These are phyloP conservation scores for Sarocladiaceae sp. DNA, from an alignment of 2,329 filamentous ascomycete species.

Conservation along the genomic window DNA sequence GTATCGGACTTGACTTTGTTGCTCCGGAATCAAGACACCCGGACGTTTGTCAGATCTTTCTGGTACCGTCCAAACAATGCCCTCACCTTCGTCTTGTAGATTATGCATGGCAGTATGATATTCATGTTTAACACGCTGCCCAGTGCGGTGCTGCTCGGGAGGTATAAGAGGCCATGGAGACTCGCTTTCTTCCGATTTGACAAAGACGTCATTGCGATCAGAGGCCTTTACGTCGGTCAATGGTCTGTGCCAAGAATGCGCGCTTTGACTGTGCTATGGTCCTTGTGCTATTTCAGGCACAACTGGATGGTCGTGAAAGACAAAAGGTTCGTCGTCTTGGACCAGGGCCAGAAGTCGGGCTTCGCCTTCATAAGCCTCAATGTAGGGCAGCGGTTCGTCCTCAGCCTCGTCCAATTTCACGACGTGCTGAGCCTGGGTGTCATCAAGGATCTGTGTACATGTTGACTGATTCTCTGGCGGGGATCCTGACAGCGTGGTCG, in stretches of 20 bases:
- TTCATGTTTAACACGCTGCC: too few species aligned
- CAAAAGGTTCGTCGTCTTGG: neutral
- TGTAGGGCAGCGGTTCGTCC: neutral
- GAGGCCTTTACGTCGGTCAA: neutral
- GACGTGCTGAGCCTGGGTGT: neutral
- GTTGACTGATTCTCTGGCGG: neutral
- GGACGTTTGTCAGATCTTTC: neutral
- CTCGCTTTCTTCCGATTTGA: neutral
- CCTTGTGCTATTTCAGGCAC: neutral
- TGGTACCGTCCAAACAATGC: neutral
- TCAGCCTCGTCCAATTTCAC: neutral
- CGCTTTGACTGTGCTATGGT: neutral
- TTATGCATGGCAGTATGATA: neutral
- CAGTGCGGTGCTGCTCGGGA: too few species aligned
- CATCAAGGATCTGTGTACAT: neutral
- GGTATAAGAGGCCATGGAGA: neutral
- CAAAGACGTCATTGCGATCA: neutral
- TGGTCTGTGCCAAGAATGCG: neutral
- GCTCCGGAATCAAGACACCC: neutral
- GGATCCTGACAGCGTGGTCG: too few species aligned
- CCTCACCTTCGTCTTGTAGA: neutral
- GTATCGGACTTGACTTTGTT: neutral
- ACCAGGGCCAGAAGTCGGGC: neutral
- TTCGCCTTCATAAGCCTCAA: neutral
- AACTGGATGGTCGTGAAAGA: neutral